Conservation (phyloP, 768 basidiomycete species). For the Butyriboletus loyo region DNA sequence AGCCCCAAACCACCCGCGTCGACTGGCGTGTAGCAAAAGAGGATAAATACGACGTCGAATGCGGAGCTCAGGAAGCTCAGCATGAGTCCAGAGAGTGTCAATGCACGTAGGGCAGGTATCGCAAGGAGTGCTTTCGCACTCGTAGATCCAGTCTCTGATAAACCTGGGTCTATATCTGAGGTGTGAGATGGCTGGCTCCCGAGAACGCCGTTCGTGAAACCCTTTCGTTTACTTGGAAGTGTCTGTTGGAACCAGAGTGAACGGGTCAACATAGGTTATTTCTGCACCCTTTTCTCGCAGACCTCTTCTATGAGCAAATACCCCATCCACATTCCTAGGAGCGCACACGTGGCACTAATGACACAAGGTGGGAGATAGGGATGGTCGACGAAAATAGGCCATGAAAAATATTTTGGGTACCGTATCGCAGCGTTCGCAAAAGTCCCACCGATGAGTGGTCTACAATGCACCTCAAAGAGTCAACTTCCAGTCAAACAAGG, state of each 20-base stretch:
- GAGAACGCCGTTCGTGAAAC: neutral
- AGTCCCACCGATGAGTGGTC: slow-evolving; percentile 7
- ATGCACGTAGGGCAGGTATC: slow-evolving; percentile 47
- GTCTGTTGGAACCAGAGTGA: neutral
- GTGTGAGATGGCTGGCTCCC: neutral
- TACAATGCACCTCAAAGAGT: neutral
- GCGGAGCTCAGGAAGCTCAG: slow-evolving; percentile 50
- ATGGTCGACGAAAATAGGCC: slow-evolving; percentile 5
- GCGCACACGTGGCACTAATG: neutral
- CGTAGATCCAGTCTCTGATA: slow-evolving; percentile 3
- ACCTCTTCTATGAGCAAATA: slow-evolving; percentile 10
- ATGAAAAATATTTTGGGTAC: slow-evolving; percentile 6
- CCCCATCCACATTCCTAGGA: neutral
- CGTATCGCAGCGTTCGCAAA: slow-evolving; percentile 9
- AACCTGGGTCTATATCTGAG: neutral
- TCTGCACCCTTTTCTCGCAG: neutral
- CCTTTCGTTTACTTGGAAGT: neutral
- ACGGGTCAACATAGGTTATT: neutral
- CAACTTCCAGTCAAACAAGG: neutral
- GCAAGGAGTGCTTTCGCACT: slow-evolving; percentile 37
- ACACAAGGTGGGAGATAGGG: slow-evolving; percentile 8
- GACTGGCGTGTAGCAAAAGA: slow-evolving; percentile 59
- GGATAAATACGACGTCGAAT: slow-evolving; percentile 61
- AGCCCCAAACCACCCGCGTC: slow-evolving; percentile 52
- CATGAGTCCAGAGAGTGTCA: slow-evolving; percentile 47